phyloP scores from a whole-genome alignment of 192 early-diverging fungal species.

The Coemansia sp. region DNA sequence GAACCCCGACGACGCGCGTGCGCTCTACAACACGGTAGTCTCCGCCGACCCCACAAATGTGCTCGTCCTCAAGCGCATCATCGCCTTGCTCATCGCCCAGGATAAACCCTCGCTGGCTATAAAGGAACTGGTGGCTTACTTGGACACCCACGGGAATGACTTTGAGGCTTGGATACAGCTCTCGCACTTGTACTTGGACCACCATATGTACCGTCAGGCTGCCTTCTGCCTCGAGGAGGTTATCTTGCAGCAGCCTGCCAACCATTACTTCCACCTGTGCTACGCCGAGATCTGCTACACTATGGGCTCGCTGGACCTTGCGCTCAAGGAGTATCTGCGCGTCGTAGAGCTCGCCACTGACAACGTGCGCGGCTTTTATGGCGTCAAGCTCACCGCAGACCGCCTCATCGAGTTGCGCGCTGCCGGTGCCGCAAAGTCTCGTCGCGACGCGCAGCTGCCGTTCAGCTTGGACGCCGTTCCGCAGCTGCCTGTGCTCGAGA shows the following conservation, averaged over 20 bases:
- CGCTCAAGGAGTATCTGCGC: conserved; percentile 86
- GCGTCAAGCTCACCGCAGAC: conserved; percentile 62
- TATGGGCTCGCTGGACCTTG: conserved; percentile 61
- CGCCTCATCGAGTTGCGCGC: conserved; percentile 22
- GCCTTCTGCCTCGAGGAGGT: conserved; percentile 90
- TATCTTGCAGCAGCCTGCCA: conserved; percentile 81
- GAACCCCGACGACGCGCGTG: conserved; percentile 63
- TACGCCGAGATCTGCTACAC: conserved; percentile 88
- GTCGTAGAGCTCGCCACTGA: conserved; percentile 84
- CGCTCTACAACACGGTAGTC: conserved; percentile 73
- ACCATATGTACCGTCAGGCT: conserved; percentile 77
- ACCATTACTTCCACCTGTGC: conserved; percentile 82
- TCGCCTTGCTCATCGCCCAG: conserved; percentile 69
- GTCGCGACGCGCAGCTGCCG: conserved; percentile 7
- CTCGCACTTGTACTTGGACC: conserved; percentile 65
- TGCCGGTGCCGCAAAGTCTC: conserved; percentile 7
- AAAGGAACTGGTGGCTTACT: conserved; percentile 63
- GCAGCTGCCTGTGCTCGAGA: conserved; percentile 35
- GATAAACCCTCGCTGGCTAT: conserved; percentile 71
- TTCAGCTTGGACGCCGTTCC: conserved; percentile 19
- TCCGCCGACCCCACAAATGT: conserved; percentile 77
- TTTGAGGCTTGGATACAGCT: conserved; percentile 90
- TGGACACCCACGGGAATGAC: conserved; percentile 85
- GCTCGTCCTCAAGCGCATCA: conserved; percentile 70
- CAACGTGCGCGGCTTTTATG: conserved; percentile 85